Evolutionary conservation across 768 basidiomycete genomes (phyloP).

Genomic region (Rickenella mellea): DNA sequence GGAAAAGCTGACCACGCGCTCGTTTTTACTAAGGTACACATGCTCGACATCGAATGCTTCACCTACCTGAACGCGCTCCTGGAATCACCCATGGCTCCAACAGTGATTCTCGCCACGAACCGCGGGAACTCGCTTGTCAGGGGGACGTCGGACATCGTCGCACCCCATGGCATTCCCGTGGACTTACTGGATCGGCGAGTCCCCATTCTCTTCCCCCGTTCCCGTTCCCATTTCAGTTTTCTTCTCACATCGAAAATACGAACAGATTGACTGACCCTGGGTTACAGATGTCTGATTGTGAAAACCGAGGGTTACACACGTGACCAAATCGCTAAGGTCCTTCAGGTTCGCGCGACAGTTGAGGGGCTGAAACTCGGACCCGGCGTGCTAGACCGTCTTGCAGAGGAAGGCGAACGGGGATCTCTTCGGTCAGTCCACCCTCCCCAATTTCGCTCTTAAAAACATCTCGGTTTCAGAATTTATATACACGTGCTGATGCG

Average conservation of each 20-base stretch:
- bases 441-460: constrained; percentile 4
- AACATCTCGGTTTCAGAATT: constrained; percentile 7
- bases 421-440: constrained; percentile 61
- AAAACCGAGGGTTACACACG: constrained; percentile 78
- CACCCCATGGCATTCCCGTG: constrained; percentile 89
- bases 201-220: too few relatives aligned
- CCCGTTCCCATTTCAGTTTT: constrained; percentile 3
- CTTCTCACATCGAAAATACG: background rate
- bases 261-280: background rate
- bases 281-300: constrained; percentile 80
- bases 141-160: constrained; percentile 84
- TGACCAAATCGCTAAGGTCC: constrained; percentile 79
- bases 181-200: constrained; percentile 85
- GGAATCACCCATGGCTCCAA: constrained; percentile 95
- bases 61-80: constrained; percentile 94
- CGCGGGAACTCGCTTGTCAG: constrained; percentile 87
- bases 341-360: constrained; percentile 76
- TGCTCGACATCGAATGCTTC: constrained; percentile 99
- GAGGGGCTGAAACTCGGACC: constrained; percentile 74
- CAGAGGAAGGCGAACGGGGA: constrained; percentile 72
- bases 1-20: background rate
- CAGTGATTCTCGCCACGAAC: constrained; percentile 95
- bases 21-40: constrained; percentile 66
- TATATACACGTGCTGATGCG: background rate
- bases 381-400: constrained; percentile 72